Conservation (phyloP, 2,329 filamentous ascomycete species). For the Blastomyces silverae region DNA sequence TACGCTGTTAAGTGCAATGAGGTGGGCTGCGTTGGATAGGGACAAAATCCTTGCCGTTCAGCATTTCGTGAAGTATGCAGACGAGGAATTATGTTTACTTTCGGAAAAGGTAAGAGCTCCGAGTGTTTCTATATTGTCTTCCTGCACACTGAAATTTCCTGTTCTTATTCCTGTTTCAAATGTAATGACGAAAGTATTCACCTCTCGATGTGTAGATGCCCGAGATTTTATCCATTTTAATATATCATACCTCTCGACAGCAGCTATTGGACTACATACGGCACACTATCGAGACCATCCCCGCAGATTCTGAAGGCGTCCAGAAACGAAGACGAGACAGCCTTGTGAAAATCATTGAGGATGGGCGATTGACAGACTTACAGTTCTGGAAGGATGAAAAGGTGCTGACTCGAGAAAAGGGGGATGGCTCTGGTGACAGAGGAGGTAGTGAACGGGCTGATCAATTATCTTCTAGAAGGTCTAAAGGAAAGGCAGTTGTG, state of each 20-base stretch:
- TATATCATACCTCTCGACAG: slow-evolving; percentile 82
- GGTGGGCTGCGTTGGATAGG: slow-evolving; percentile 69
- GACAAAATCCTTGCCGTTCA: slow-evolving; percentile 82
- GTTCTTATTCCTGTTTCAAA: neutral
- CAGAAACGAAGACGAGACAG: slow-evolving; percentile 54
- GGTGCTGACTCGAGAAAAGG: neutral
- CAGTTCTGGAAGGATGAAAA: slow-evolving; percentile 74
- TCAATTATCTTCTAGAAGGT: neutral
- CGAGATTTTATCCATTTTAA: slow-evolving; percentile 74
- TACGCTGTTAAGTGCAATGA: slow-evolving; percentile 62
- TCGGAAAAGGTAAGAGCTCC: slow-evolving; percentile 48
- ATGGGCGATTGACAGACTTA: slow-evolving; percentile 64
- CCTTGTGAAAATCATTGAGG: slow-evolving; percentile 58
- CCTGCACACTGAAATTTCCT: neutral
- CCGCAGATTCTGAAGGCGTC: slow-evolving; percentile 40
- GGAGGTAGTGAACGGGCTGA: neutral
- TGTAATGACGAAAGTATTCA: neutral
- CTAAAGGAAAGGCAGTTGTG: slow-evolving; percentile 10
- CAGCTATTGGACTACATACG: slow-evolving; percentile 66
- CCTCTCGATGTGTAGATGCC: slow-evolving; percentile 53
- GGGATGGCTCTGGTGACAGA: neutral
- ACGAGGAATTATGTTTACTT: slow-evolving; percentile 68
- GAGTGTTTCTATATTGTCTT: neutral
- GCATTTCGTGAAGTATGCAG: slow-evolving; percentile 70
- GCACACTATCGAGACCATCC: slow-evolving; percentile 51